These are phyloP conservation scores for Daldinia eschscholtzii DNA, from an alignment of 2,329 filamentous ascomycete species.

Conservation along the genomic window DNA sequence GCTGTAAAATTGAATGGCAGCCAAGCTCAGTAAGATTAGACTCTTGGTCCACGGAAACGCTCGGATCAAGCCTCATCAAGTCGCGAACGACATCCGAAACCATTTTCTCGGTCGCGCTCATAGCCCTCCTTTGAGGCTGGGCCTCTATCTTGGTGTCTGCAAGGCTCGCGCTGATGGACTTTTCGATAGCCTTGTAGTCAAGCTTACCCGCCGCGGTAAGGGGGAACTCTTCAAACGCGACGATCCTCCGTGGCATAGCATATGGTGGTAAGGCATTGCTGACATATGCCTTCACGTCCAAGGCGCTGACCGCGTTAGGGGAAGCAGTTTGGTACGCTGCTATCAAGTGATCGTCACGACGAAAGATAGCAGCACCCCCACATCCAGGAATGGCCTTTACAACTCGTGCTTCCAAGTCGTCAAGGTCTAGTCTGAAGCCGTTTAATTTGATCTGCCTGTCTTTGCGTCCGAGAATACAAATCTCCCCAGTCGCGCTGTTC, in stretches of 20 bases:
- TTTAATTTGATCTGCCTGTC: conserved; percentile 18
- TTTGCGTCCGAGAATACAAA: conserved; percentile 12
- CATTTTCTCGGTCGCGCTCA: neutral
- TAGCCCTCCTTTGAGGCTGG: neutral
- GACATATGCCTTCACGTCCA: neutral
- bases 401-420: conserved; percentile 2
- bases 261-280: neutral
- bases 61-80: neutral
- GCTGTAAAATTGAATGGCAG: neutral
- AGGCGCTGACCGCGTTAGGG: neutral
- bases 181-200: conserved; percentile 15
- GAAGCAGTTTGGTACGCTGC: conserved; percentile 5
- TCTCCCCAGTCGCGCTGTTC: conserved; percentile 11
- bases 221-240: conserved; percentile 8
- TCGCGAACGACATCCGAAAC: neutral
- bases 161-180: neutral
- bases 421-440: conserved; percentile 7
- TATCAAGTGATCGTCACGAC: neutral
- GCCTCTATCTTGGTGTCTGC: neutral
- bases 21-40: conserved; percentile 3
- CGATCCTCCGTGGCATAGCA: conserved; percentile 18
- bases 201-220: conserved; percentile 18
- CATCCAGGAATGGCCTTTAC: conserved; percentile 7
- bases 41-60: neutral
- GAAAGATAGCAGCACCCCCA: neutral